Evolutionary conservation across 2,329 filamentous ascomycete species (phyloP), one percentile per base, ranked within the genome.

Genomic region (Chalara sp.): DNA sequence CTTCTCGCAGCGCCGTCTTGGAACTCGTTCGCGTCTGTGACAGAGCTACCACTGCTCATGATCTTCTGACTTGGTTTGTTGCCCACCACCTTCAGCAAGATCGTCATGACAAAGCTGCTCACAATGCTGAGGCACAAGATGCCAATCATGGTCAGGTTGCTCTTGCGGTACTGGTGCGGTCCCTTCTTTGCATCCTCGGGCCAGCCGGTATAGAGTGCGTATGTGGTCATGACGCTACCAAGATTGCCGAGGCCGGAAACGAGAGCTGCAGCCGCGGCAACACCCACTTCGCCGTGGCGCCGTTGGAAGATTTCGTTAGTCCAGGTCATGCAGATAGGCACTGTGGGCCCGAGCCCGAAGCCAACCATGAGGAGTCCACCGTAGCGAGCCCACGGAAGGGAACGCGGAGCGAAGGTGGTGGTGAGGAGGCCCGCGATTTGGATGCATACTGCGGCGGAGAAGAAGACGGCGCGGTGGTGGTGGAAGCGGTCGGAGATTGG

Each of bases 261-360:
- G 8, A 96, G 75, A 3, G 90, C 90, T 1, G 86, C 83, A 0
- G 90, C 89, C 11, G 90, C 86, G 4, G 90, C 90, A 6, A 96
- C 89, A 50, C 90, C 90, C 28, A 96, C 88, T 68, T 96, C 90
- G 44, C 90, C 89, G 63, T 96, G 90, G 10, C 90, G 85, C 32
- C 80, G 79, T 70, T 95, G 89, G 73, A 96, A 96, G 63, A 95
- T 86, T 69, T 95, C 87, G 56, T 83, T 88, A 32, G 87, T 89
- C 90, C 90, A 95, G 35, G 89, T 86, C 90, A 96, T 96, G 67
- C 87, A 92, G 63, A 92, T 92, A 8, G 90, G 90, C 1, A 95
- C 89, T 0, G 90, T 95, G 4, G 90, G 90, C 1, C 90, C 90
- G 2, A 96, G 82, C 0, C 90, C 90, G 62, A 95, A 95, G 5